These are phyloP conservation scores for Astrocystis sublimbata DNA, from an alignment of 495 filamentous ascomycete genomes.

Conservation along the genomic window DNA sequence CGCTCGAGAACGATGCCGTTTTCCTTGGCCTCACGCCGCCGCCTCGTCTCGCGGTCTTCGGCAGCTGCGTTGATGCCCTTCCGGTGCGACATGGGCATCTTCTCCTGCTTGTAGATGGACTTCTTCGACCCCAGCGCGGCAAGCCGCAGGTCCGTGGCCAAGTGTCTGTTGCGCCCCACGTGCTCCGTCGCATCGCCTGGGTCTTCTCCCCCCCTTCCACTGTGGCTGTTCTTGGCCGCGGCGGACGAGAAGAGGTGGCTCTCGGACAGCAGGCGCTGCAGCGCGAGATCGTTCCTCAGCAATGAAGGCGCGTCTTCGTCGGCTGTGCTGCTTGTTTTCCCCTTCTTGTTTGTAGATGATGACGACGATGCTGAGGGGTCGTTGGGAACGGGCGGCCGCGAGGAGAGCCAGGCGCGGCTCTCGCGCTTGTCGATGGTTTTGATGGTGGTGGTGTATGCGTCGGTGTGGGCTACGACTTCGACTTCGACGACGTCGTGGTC, in stretches of 20 bases:
- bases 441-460: slow-evolving; percentile 32
- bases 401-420: slow-evolving; percentile 72
- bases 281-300: slow-evolving; percentile 87
- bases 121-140: slow-evolving; percentile 75
- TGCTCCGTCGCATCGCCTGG: slow-evolving; percentile 42
- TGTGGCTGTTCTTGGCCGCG: slow-evolving; percentile 60
- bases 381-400: slow-evolving; percentile 40
- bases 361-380: slow-evolving; percentile 24
- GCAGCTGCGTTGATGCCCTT: slow-evolving; percentile 74
- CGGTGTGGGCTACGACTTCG: slow-evolving; percentile 69
- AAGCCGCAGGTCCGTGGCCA: slow-evolving; percentile 79
- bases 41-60: slow-evolving; percentile 62
- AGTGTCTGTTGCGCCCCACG: slow-evolving; percentile 55
- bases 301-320: slow-evolving; percentile 54
- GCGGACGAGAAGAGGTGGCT: slow-evolving; percentile 82
- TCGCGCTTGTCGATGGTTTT: slow-evolving; percentile 64
- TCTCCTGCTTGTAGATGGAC: slow-evolving; percentile 70
- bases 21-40: slow-evolving; percentile 78
- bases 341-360: slow-evolving; percentile 37
- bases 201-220: slow-evolving; percentile 37
- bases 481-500: slow-evolving; percentile 28
- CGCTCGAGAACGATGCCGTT: slow-evolving; percentile 90
- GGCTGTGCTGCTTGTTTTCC: slow-evolving; percentile 30
- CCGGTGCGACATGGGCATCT: slow-evolving; percentile 80
- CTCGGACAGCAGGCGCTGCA: slow-evolving; percentile 86